Evolutionary conservation across 139 green algal genomes (phyloP), one percentile per base, ranked within the genome.

Genomic region (Edaphochlamys debaryana): DNA sequence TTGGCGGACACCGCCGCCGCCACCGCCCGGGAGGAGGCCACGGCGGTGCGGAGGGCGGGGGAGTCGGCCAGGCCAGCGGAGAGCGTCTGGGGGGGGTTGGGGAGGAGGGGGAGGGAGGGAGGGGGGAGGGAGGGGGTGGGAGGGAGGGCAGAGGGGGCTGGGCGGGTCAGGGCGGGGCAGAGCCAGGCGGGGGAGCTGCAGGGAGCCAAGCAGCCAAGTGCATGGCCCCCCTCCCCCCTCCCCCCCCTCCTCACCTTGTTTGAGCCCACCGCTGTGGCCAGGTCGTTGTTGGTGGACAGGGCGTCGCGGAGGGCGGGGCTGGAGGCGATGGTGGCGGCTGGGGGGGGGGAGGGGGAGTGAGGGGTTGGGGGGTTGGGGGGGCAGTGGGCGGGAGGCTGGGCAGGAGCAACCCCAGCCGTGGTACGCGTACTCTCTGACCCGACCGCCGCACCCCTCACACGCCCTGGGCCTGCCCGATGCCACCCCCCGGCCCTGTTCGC

Each of bases 231-330:
- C 54, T 4, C 20, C 13, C 54, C 11, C 54, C 54, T 4, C 32
- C 30, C 20, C 4, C 36, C 66, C 9, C 66, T 1, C 67, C 38
- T 37, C 64, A 72, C 67, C 67, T 72, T 72, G 67, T 72, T 72
- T 20, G 67, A 72, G 67, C 67, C 67, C 37, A 72, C 67, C 9
- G 67, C 67, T 17, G 22, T 36, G 34, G 67, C 67, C 67, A 72
- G 67, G 36, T 50, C 37, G 67, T 48, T 72, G 67, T 72, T 72
- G 67, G 67, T 72, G 67, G 67, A 37, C 34, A 72, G 67, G 20
- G 67, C 67, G 67, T 72, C 67, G 13, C 67, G 67, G 17, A 72
- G 67, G 67, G 8, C 19, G 37, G 37, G 37, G 37, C 34, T 54
- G 37, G 20, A 37, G 37, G 67, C 36, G 67, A 72, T 72, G 67